These are phyloP conservation scores for Tricholoma sp. DNA, from an alignment of 768 basidiomycete species.

Conservation along the genomic window DNA sequence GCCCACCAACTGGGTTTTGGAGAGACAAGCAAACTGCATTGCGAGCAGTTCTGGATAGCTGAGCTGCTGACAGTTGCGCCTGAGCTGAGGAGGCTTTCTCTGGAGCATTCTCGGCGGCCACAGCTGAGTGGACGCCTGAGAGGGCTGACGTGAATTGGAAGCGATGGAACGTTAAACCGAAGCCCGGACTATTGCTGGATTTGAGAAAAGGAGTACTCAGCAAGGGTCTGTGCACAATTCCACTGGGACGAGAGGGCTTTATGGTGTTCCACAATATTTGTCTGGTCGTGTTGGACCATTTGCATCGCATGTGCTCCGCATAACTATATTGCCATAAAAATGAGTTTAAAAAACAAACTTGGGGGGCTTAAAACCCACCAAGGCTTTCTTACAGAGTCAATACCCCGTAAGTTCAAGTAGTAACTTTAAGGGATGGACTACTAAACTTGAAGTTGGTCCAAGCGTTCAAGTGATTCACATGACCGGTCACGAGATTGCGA, in stretches of 20 bases:
- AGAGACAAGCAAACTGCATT: constrained; percentile 47
- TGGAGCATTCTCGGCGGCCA: background rate
- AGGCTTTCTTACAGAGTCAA: background rate
- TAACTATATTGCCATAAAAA: constrained; percentile 31
- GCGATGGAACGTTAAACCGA: background rate
- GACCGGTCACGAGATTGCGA: background rate
- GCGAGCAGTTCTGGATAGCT: constrained; percentile 20
- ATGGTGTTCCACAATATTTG: constrained; percentile 22
- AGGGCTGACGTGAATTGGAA: background rate
- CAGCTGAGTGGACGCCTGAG: background rate
- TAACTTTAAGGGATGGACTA: too few species aligned
- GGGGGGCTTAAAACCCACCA: constrained; percentile 10
- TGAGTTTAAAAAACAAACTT: background rate
- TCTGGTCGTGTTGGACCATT: constrained; percentile 45
- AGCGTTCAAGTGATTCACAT: background rate
- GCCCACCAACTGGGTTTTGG: constrained; percentile 27
- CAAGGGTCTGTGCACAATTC: background rate
- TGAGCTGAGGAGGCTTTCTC: background rate
- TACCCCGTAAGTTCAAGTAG: background rate
- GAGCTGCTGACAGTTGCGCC: constrained; percentile 11
- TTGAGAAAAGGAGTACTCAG: background rate
- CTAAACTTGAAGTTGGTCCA: background rate
- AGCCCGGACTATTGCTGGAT: background rate
- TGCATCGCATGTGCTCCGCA: constrained; percentile 73
- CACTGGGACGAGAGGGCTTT: constrained; percentile 1